Conservation (phyloP, 2,329 filamentous ascomycete genomes). For the Didymella glomerata region DNA sequence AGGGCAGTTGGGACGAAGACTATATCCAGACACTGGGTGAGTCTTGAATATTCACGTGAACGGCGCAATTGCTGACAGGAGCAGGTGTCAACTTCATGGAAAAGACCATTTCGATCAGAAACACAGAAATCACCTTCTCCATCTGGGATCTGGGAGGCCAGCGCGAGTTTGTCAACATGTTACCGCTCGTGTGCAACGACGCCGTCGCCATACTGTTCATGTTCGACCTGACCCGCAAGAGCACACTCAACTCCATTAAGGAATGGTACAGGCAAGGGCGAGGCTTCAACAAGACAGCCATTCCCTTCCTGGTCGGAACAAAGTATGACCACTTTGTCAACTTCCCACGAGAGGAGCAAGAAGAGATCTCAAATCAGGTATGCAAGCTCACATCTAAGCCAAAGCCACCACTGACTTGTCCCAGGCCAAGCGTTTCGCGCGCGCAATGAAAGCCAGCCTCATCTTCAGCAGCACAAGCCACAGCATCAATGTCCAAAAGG, state of each 20-base stretch:
- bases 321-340: conserved; percentile 99
- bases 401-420: conserved; percentile 13
- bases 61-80: conserved; percentile 26
- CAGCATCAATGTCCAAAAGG: conserved; percentile 99
- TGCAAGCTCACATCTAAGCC: neutral
- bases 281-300: conserved; percentile 99
- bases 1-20: conserved; percentile 99
- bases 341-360: conserved; percentile 95
- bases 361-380: conserved; percentile 97
- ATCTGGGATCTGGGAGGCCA: conserved; percentile 99
- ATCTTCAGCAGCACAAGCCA: conserved; percentile 99
- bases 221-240: conserved; percentile 98
- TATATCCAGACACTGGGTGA: conserved; percentile 95
- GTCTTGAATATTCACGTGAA: conserved; percentile 25
- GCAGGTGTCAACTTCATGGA: conserved; percentile 99
- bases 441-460: conserved; percentile 95
- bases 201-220: conserved; percentile 99
- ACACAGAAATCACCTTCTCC: conserved; percentile 99
- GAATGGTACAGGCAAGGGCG: conserved; percentile 98
- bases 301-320: conserved; percentile 94
- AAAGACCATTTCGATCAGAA: conserved; percentile 98
- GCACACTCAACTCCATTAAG: conserved; percentile 98
- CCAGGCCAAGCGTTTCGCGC: conserved; percentile 92
- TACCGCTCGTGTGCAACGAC: conserved; percentile 98
- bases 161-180: conserved; percentile 99